Evolutionary conservation across 495 filamentous ascomycete species (phyloP), one percentile per base, ranked within the genome.

Genomic region (Penicillium pulvis): DNA sequence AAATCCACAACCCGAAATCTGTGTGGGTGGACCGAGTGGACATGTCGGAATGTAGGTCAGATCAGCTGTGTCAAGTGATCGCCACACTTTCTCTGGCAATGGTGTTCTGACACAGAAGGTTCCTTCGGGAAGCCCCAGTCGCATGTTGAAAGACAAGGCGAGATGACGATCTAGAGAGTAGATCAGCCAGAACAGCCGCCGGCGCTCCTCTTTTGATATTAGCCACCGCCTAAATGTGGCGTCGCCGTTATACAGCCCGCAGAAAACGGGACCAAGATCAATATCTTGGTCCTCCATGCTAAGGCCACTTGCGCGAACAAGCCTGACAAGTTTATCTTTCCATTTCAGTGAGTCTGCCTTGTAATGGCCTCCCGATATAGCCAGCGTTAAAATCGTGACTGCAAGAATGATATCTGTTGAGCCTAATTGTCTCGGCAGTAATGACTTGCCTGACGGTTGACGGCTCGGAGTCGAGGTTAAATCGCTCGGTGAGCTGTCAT

Each of bases 141-240:
- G 73, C 50, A 68, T 57, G 54, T 83, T 83, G 62, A 81, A 83
- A 43, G 74, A 83, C 7, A 83, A 65, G 4, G 77, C 77, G 0
- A 83, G 56, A 54, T 83, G 81, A 12, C 81, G 62, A 51, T 83
- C 81, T 8, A 80, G 59, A 47, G 77, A 75, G 58, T 82, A 83
- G 12, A 81, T 66, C 4, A 82, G 53, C 81, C 81, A 83, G 68
- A 81, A 82, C 2, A 76, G 71, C 35, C 81, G 65, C 24, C 80
- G 70, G 12, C 78, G 59, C 56, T 83, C 81, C 51, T 83, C 81
- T 49, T 74, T 71, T 19, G 60, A 31, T 43, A 66, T 54, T 4
- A 64, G 14, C 61, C 61, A 64, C 39, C 57, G 54, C 23, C 52
- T 26, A 23, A 60, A 64, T 5, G 61, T 64, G 8, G 57, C 31